Percentiles rank a stretch among this genome's conserved stretches.
Conservation (phyloP, 805 yeast species). For the Myxozyma kluyveri region DNA sequence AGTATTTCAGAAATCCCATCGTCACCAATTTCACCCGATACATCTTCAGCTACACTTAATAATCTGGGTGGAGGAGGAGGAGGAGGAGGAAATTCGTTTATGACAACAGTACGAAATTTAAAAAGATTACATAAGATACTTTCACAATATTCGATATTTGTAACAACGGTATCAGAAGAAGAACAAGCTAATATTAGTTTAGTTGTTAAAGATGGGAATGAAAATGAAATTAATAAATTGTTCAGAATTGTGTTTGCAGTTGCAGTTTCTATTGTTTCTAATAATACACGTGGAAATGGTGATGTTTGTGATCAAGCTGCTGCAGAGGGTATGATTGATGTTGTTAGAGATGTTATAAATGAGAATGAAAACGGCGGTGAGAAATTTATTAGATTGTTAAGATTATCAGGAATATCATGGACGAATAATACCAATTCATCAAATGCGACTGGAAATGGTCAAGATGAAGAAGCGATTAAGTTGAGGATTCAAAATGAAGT, state of each 20-base stretch:
- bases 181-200: slow-evolving; percentile 24
- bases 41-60: no score
- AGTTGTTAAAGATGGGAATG: slow-evolving; percentile 23
- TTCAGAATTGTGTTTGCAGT: slow-evolving; percentile 6
- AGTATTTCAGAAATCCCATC: not conserved
- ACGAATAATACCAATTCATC: not conserved
- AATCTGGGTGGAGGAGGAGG: not conserved
- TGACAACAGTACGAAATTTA: slow-evolving; percentile 19
- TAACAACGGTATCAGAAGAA: not conserved
- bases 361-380: not conserved
- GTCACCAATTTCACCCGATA: not conserved
- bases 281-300: no score
- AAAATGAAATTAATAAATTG: slow-evolving; percentile 13
- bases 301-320: not conserved
- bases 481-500: slow-evolving; percentile 3
- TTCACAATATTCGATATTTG: slow-evolving; percentile 3
- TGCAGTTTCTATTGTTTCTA: no score
- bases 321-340: not conserved
- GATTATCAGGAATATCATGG: not conserved
- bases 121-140: slow-evolving; percentile 18
- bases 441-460: not conserved
- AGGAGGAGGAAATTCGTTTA: slow-evolving; percentile 9
- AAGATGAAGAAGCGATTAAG: not conserved
- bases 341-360: not conserved
- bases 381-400: not conserved